Evolutionary conservation across 768 basidiomycete species (phyloP).

Genomic region (Panaeolus cyanescens): DNA sequence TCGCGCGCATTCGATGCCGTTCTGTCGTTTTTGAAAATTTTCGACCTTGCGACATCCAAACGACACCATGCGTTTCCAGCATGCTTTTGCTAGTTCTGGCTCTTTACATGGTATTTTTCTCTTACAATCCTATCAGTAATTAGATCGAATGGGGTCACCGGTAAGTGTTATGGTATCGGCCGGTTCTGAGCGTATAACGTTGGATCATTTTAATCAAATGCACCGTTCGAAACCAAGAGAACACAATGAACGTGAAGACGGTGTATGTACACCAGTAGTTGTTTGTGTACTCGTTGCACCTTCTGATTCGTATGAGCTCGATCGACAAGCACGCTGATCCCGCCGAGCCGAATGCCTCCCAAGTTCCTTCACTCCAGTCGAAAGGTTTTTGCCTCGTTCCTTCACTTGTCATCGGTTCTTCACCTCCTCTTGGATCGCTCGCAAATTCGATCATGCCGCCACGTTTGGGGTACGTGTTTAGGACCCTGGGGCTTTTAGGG

Average conservation of each 20-base stretch:
- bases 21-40: neutral
- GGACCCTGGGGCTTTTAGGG: neutral
- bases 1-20: too few species aligned
- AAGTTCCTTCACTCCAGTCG: neutral
- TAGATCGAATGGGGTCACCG: conserved; percentile 1
- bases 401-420: neutral
- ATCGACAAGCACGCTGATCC: neutral
- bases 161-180: neutral
- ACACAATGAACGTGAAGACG: neutral
- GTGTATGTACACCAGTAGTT: neutral
- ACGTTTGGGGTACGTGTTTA: conserved; percentile 2
- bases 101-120: neutral
- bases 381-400: neutral
- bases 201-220: neutral
- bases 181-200: neutral
- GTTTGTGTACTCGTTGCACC: neutral
- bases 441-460: neutral
- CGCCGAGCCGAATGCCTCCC: neutral
- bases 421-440: neutral
- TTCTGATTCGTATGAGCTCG: neutral
- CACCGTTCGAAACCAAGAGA: neutral
- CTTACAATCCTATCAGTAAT: neutral
- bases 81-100: neutral
- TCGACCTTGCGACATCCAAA: neutral
- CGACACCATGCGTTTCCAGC: neutral